Conservation (phyloP, 257 asterid genomes). For the Solanum tarapatanum region DNA sequence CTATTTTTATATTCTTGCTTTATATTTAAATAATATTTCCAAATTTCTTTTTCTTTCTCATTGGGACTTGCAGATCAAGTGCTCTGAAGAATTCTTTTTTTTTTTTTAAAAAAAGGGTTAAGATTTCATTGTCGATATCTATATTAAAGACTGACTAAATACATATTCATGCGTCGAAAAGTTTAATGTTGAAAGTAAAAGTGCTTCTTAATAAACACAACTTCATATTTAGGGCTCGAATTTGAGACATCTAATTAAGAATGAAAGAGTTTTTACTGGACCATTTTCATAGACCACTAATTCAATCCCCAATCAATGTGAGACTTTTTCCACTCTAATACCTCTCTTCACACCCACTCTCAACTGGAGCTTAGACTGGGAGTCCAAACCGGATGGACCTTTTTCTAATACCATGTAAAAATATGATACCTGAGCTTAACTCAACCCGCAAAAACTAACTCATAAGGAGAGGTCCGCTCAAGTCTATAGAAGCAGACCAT, state of each 20-base stretch:
- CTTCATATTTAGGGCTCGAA: neutral
- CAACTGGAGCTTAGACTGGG: too few relatives aligned
- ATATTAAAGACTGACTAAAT: neutral
- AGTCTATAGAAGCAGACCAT: too few relatives aligned
- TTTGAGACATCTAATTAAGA: neutral
- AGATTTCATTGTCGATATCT: neutral
- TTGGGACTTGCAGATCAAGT: slow-evolving; percentile 31
- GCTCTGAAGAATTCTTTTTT: neutral
- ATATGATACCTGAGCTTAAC: too few relatives aligned
- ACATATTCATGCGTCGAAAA: fast-evolving
- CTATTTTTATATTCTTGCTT: slow-evolving; percentile 8
- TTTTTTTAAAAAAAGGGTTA: neutral
- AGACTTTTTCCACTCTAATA: too few relatives aligned
- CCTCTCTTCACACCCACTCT: too few relatives aligned
- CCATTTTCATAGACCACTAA: neutral
- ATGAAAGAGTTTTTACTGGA: neutral
- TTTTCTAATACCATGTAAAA: too few relatives aligned
- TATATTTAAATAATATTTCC: neutral
- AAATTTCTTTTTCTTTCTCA: slow-evolving; percentile 8
- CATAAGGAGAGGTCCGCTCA: too few relatives aligned
- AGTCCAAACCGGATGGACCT: too few relatives aligned
- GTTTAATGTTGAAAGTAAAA: neutral
- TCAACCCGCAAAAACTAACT: too few relatives aligned
- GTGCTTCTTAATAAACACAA: fast-evolving
- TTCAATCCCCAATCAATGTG: too few relatives aligned